Conservation (phyloP, 2,329 filamentous ascomycete species). For the Sodiomyces alkalinus region DNA sequence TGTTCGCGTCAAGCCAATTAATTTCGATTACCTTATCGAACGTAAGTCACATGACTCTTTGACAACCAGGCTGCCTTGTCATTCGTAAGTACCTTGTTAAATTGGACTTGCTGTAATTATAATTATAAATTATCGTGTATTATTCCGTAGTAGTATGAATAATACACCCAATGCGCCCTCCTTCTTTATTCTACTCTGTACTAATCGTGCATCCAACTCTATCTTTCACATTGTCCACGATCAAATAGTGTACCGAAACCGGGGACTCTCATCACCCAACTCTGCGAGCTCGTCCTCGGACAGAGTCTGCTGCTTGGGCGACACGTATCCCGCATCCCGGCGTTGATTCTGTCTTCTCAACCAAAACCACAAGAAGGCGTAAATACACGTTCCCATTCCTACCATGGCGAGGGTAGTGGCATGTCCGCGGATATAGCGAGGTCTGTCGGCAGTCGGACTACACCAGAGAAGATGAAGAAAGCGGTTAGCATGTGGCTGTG, state of each 20-base stretch:
- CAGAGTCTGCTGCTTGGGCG: conserved; percentile 22
- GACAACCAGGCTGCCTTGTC: no score
- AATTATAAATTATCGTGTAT: no score
- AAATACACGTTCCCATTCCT: conserved; percentile 14
- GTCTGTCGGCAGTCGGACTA: conserved; percentile 23
- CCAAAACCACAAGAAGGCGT: conserved; percentile 20
- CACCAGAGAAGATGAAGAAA: not conserved
- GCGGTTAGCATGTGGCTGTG: conserved; percentile 7
- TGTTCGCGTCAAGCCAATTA: no score
- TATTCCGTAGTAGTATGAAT: no score
- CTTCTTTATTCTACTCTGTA: no score
- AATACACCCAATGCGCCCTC: no score
- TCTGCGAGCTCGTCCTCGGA: conserved; percentile 32
- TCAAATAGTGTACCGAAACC: conserved; percentile 29
- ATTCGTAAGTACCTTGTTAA: no score
- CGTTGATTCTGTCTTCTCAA: conserved; percentile 26
- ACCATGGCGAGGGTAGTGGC: conserved; percentile 24
- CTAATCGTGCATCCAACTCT: no score
- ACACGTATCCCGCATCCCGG: conserved; percentile 22
- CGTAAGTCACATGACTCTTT: no score
- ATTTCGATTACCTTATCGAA: no score
- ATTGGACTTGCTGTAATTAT: no score
- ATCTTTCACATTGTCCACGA: no score
- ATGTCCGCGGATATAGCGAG: conserved; percentile 46
- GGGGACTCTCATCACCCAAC: conserved; percentile 36